A percentile compares a stretch with the other conserved stretches of the same genome.
phyloP scores from a whole-genome alignment of 805 yeast genomes.

The Saturnispora sekii region DNA sequence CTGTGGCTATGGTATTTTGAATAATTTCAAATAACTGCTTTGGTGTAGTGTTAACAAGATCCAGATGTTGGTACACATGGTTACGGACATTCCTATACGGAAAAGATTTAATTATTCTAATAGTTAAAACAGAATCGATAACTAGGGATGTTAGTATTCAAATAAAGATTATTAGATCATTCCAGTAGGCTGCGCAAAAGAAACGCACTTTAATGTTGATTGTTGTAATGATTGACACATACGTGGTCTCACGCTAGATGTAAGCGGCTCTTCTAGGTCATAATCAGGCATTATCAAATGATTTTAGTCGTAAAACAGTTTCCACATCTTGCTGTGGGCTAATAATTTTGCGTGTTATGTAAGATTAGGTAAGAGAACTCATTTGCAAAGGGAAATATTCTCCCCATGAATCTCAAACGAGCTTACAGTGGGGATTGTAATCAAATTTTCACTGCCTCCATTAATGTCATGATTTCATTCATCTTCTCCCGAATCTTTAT shows the following conservation, averaged over 20 bases:
- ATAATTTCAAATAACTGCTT: constrained; percentile 48
- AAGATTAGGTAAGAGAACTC: no score
- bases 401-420: no score
- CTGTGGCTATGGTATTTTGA: constrained; percentile 32
- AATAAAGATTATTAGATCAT: no score
- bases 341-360: no score
- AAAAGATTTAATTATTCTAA: constrained; percentile 83
- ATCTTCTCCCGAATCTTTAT: no score
- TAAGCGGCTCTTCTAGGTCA: constrained; percentile 60
- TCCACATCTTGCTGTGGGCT: no score
- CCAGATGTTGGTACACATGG: constrained; percentile 56
- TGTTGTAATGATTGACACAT: constrained; percentile 17
- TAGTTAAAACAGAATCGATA: constrained; percentile 66
- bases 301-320: no score
- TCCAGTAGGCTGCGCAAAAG: no score
- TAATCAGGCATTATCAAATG: constrained; percentile 18
- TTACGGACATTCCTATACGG: constrained; percentile 84
- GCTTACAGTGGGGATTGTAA: no score
- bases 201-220: not conserved
- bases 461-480: no score
- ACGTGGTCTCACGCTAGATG: constrained; percentile 67
- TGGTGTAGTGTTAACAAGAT: constrained; percentile 62
- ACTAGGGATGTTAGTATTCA: constrained; percentile 19
- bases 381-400: no score
- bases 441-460: no score